Evolutionary conservation across 805 yeast genomes (phyloP), one percentile per base, ranked within the genome.

Genomic region (Saturnispora dispora): DNA sequence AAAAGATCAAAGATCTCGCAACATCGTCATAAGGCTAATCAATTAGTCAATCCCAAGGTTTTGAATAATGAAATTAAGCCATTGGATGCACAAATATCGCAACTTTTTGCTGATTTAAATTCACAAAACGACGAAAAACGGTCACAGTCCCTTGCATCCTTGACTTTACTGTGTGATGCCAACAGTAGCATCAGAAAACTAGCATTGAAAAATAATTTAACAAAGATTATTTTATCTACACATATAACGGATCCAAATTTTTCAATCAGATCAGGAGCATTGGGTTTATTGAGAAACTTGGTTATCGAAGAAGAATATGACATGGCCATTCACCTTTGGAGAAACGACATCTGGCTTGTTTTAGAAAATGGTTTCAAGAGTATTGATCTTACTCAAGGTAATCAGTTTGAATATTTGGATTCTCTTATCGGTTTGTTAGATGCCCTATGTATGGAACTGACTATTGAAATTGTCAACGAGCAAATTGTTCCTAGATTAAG

Each of bases 281-380:
- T 80, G 58, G 97, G 96, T 1, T 70, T 91, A 23, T 69, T 93
- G 55, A 77, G 96, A 63, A 88, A 85, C 62, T 62, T 91, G 51
- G 83, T 85, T 3, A 73, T 88, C 49, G 96, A 88, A 61, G 96
- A 89, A 67, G 97, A 96, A 20, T 83, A 87, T 58, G 95, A 88
- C 56, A 76, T 88, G 36, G 80, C 88, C 27, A 77, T 79, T 20
- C 79, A 78, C 63, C 64, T 86, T 50, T 85, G 95, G 86, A 78
- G 97, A 62, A 79, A 81, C 17, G 81, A 85, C 55, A 79, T 91
- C 41, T 83, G 96, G 85, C 71, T 76, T 0, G 68, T 77, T 27
- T 73, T 88, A 40, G 77, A 74, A 45, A 56, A 63, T 4, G 77
- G 82, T 2, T 67, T 87, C 43, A 63, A 63, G 0, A 82, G 82